Percentiles rank a stretch among this genome's conserved stretches.
Conservation (phyloP, 345 rosid genomes). For the Gossypium herbaceum region DNA sequence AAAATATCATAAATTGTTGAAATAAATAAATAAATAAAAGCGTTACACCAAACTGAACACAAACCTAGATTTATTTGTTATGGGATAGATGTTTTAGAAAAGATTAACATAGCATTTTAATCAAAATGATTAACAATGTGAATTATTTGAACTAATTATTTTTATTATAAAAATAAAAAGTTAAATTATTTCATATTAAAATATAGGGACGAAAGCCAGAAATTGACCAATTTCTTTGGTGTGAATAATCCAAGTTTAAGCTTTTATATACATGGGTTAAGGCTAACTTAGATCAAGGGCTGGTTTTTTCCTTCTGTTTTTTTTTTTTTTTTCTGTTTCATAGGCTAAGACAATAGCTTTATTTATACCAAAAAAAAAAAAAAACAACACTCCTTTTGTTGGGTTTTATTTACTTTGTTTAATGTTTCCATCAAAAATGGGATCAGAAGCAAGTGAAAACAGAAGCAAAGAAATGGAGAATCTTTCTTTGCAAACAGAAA, state of each 20-base stretch:
- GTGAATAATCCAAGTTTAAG: conserved; percentile 10
- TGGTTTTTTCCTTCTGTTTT: background rate
- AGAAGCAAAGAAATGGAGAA: conserved; percentile 38
- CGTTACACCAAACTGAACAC: too few species aligned
- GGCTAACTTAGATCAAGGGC: conserved; percentile 29
- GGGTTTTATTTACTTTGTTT: background rate
- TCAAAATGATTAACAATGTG: too few species aligned
- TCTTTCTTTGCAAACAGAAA: conserved; percentile 55
- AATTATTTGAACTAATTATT: too few species aligned
- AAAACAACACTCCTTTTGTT: background rate
- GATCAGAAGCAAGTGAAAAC: conserved; percentile 40
- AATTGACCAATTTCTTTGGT: background rate
- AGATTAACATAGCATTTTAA: too few species aligned
- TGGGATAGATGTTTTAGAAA: too few species aligned
- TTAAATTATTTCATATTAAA: background rate
- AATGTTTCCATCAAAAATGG: conserved; percentile 36
- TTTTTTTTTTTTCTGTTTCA: conserved; percentile 9
- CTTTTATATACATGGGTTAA: conserved; percentile 29
- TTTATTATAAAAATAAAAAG: too few species aligned
- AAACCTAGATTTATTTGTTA: too few species aligned
- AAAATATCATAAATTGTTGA: too few species aligned
- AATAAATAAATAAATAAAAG: too few species aligned
- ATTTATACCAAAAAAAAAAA: background rate
- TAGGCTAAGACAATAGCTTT: background rate
- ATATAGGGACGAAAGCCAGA: background rate